These are phyloP conservation scores for Dothideomycetes sp. DNA, from an alignment of 2,329 filamentous ascomycete genomes.

Conservation along the genomic window DNA sequence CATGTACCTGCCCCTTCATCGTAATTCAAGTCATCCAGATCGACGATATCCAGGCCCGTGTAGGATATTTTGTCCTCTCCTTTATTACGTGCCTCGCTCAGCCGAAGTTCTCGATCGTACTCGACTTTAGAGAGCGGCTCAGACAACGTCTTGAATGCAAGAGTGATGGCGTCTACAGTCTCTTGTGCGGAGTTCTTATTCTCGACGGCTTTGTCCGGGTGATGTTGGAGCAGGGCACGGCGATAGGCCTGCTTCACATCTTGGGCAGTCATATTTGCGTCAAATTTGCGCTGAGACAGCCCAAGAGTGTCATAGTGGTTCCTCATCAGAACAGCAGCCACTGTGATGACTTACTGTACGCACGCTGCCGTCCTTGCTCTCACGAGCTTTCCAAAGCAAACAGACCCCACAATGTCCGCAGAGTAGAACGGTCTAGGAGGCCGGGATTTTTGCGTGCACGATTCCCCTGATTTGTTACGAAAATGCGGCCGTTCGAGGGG, in stretches of 20 bases:
- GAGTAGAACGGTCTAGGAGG: too few relatives aligned
- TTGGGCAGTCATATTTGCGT: constrained; percentile 11
- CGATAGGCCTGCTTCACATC: constrained; percentile 46
- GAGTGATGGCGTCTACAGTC: constrained; percentile 47
- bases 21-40: constrained; percentile 43
- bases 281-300: constrained; percentile 13
- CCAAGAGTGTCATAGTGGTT: constrained; percentile 20
- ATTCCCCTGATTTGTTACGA: too few relatives aligned
- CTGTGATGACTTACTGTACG: too few relatives aligned
- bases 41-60: constrained; percentile 45
- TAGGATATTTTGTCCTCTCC: constrained; percentile 22
- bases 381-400: too few relatives aligned
- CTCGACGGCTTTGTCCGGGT: constrained; percentile 50
- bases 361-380: too few relatives aligned
- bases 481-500: too few relatives aligned
- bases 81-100: constrained; percentile 22
- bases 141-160: constrained; percentile 45
- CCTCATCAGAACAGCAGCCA: constrained; percentile 7
- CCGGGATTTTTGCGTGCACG: too few relatives aligned
- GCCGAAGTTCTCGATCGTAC: constrained; percentile 36
- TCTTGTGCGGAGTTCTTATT: constrained; percentile 12
- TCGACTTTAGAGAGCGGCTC: constrained; percentile 31
- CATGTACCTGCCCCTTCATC: constrained; percentile 31
- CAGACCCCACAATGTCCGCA: too few relatives aligned
- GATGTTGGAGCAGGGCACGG: constrained; percentile 43